Evolutionary conservation across 2,329 filamentous ascomycete species (phyloP).

Genomic region (Nigrospora osmanthi): DNA sequence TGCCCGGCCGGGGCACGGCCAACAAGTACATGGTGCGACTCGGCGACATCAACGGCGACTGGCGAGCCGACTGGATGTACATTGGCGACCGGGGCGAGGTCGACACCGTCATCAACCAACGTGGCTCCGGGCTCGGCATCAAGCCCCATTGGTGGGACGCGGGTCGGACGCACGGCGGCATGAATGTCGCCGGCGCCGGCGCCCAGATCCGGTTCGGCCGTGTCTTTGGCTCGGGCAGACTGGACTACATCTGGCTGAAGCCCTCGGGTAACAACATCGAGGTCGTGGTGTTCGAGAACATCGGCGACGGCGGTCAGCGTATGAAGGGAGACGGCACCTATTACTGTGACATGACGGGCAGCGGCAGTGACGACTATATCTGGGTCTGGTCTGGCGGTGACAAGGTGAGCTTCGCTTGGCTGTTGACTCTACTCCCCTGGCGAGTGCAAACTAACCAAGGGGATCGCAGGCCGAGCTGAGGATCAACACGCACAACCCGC

Average conservation of each 20-base stretch:
- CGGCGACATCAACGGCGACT: not conserved
- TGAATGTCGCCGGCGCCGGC: not conserved
- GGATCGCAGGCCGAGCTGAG: not conserved
- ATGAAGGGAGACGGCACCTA: not conserved
- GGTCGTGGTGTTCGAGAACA: not conserved
- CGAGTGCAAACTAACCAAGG: too few relatives aligned
- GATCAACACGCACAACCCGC: slow-evolving; percentile 1
- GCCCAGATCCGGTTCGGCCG: not conserved
- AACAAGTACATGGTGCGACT: slow-evolving; percentile 1
- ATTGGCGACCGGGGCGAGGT: slow-evolving; percentile 1
- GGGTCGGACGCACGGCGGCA: not conserved
- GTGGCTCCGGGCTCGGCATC: not conserved
- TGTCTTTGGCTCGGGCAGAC: not conserved
- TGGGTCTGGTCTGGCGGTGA: slow-evolving; percentile 1
- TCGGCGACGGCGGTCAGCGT: not conserved
- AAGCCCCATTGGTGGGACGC: not conserved
- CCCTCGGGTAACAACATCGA: not conserved
- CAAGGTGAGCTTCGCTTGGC: not conserved
- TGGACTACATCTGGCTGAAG: slow-evolving; percentile 2
- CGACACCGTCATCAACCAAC: slow-evolving; percentile 1
- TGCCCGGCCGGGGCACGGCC: not conserved
- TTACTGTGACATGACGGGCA: slow-evolving; percentile 2
- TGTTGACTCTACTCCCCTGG: too few relatives aligned
- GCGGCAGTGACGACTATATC: slow-evolving; percentile 1
- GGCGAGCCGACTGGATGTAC: slow-evolving; percentile 2